Percentiles rank a stretch among this genome's conserved stretches.
Evolutionary conservation across 2,329 filamentous ascomycete genomes (phyloP).

Genomic region (Periconia sp.): DNA sequence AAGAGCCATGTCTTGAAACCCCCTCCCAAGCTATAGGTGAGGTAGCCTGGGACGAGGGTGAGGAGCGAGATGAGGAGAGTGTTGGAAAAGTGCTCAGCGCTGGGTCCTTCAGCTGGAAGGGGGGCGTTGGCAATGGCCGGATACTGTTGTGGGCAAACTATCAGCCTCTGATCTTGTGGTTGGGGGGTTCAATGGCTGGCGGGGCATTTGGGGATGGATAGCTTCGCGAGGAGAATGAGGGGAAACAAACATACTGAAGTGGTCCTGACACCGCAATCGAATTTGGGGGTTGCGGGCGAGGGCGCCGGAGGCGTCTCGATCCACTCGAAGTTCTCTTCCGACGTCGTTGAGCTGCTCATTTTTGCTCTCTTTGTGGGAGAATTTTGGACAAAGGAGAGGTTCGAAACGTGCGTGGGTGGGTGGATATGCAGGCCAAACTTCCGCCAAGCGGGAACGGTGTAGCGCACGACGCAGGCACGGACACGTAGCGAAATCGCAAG

Average conservation of each 20-base stretch:
- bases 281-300: conserved; percentile 52
- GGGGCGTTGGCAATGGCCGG: conserved; percentile 92
- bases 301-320: conserved; percentile 64
- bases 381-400: conserved; percentile 29
- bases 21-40: conserved; percentile 81
- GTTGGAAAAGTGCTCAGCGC: conserved; percentile 87
- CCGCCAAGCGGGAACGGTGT: conserved; percentile 34
- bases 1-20: conserved; percentile 87
- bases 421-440: conserved; percentile 1
- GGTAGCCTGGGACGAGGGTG: conserved; percentile 71
- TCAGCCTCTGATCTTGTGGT: conserved; percentile 24
- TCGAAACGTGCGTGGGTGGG: conserved; percentile 14
- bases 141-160: conserved; percentile 57
- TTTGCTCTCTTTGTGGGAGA: conserved; percentile 30
- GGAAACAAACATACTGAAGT: conserved; percentile 55
- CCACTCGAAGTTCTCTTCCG: conserved; percentile 65
- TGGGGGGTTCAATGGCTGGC: conserved; percentile 35
- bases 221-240: neutral
- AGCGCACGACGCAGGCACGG: neutral
- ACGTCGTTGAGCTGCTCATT: conserved; percentile 37
- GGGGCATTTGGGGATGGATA: conserved; percentile 15
- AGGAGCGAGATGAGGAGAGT: conserved; percentile 71
- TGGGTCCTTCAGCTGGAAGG: conserved; percentile 83
- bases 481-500: conserved; percentile 15
- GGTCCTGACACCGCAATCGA: conserved; percentile 62